Base-by-base conservation (phyloP, 2,329 filamentous ascomycete genomes). In the Rhexocercosporidium sp. region DNA sequence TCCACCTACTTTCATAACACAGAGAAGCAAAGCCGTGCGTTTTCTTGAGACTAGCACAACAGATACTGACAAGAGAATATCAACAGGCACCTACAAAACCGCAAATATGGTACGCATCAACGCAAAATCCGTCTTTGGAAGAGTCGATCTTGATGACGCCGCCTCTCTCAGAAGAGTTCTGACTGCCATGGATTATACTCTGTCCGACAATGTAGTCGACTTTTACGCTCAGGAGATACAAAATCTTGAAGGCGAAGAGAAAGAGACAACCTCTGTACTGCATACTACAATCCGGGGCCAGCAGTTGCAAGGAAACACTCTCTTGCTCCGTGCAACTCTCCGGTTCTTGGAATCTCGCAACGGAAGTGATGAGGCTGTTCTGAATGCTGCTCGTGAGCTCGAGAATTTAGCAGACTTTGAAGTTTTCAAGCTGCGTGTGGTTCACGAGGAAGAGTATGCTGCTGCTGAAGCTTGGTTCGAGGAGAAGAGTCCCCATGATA, bases 121-220 rank as follows among this genome's bases (percentile, higher is more conserved):
- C 12, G 3, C 12, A 0, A 18, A 18, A 25, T 56, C 27, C 0
- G 37, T 59, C 12, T 64, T 64, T 14, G 3, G 22, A 5, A 39
- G 14, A 7, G 14, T 64, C n/a, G 41, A 64, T 29, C 41, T 64
- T 20, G 62, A 59, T 4, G 39, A 64, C 59, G 53, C n/a, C 1
- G 41, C 37, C 8, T 44, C 49, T 6, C 31, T 64, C 7, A 27
- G 22, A 37, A n/a, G 57, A 9, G n/a, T 66, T 3, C 25, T 61
- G 20, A 49, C 27, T 3, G 64, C 49, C 2, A 14, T 62, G 25
- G 18, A 27, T 5, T 54, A 65, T 12, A 53, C 25, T 22, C 31
- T 49, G 7, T n/a, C 44, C 3, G 34, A 60, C 16, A 14, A 8
- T n/a, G 37, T 49, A 14, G 4, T 34, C 18, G 12, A 22, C 4